phyloP scores from a whole-genome alignment of 192 early-diverging fungal species.

The Mortierella claussenii region DNA sequence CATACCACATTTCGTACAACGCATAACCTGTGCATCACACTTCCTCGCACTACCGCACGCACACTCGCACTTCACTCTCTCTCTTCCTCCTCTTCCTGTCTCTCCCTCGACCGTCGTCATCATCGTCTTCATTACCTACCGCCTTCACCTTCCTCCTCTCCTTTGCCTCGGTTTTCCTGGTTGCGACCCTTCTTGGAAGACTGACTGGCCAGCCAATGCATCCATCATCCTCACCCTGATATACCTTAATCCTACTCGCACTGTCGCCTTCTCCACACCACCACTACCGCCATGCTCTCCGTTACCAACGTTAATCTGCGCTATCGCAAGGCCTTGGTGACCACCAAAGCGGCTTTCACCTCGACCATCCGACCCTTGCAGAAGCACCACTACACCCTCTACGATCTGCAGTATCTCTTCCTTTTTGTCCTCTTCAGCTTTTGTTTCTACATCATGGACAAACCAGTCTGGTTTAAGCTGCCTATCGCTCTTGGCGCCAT shows the following conservation, averaged over 20 bases:
- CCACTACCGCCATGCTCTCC: slow-evolving; percentile 11
- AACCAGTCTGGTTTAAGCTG: slow-evolving; percentile 48
- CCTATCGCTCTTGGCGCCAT: slow-evolving; percentile 40
- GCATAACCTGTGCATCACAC: too few relatives aligned
- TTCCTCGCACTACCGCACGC: too few relatives aligned
- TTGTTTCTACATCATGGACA: slow-evolving; percentile 55
- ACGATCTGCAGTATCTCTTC: slow-evolving; percentile 59
- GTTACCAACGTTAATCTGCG: slow-evolving; percentile 34
- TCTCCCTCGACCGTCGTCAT: too few relatives aligned
- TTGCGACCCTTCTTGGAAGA: neutral
- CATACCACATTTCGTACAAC: too few relatives aligned
- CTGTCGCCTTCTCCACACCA: neutral
- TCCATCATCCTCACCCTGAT: neutral
- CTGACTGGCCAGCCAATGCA: too few relatives aligned
- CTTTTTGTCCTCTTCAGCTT: slow-evolving; percentile 50
- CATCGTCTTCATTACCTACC: neutral
- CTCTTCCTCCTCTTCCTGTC: too few relatives aligned
- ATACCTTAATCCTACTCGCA: neutral
- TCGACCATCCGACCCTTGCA: slow-evolving; percentile 37
- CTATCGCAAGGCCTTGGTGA: slow-evolving; percentile 24
- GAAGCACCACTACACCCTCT: slow-evolving; percentile 53
- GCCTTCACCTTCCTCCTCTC: neutral
- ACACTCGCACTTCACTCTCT: too few relatives aligned
- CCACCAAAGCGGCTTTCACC: slow-evolving; percentile 19
- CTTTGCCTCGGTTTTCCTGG: neutral